Base-by-base conservation (phyloP, 305 asterid genomes). In the Plantago lanceolata region DNA sequence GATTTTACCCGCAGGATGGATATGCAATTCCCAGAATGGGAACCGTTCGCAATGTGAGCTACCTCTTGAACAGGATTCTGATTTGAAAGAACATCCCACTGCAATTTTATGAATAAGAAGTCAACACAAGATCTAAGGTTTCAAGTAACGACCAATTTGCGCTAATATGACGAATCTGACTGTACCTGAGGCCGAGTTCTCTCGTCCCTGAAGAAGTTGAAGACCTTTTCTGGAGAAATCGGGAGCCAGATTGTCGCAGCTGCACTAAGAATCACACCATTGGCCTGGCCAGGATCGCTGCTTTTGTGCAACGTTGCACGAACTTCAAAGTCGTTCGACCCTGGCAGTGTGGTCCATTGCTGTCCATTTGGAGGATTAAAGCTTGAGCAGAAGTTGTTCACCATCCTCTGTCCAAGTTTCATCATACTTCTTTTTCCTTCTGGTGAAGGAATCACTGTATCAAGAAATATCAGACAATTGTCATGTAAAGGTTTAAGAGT, bases 81-180 rank as follows among this genome's bases (percentile, higher is more conserved):
- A 70, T 84, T 86, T 14, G 95, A 89, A 48, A 94, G 89, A 13
- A 86, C 97, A 76, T 94, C 99, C 99, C 97, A 94, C 99, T 94
- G 65, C 68, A 61, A 17, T 24, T 28, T 52, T 8, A 52, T 7
- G 21, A 58, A 9, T 18, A 3, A 47, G 2, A 64, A 21, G 21
- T 37, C 20, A 43, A 45, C 52, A 40, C 17, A 20, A 43, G 20
- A 43, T 1, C 45, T 9, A 33, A 33, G 40, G 49, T 45, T 15
- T 3, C 19, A n/a, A 48, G n/a, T n/a, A n/a, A n/a, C n/a, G n/a
- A n/a, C n/a, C 4, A 8, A 48, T 31, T 28, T 31, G 1, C 3
- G 13, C 47, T 57, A 17, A 29, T 29, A 31, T 13, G 5, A 14
- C 31, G 3, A 56, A 17, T 35, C 50, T 28, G 15, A 0, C 15